These are phyloP conservation scores for Beauveria scarabaeidicola DNA, from an alignment of 2,329 filamentous ascomycete genomes.

Conservation along the genomic window DNA sequence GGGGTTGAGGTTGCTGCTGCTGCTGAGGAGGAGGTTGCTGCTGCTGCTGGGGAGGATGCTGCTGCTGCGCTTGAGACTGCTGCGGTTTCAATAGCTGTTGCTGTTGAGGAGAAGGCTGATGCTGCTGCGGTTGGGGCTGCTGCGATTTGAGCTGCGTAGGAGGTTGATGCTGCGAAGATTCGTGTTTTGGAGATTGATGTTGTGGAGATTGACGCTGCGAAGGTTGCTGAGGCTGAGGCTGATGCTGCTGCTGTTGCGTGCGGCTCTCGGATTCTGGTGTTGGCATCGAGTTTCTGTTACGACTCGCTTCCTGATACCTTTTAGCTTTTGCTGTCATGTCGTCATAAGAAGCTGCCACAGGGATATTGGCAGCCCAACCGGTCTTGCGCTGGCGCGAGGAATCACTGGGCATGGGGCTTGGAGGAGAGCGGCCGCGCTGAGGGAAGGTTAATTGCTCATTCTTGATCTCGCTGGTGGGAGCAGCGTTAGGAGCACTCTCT, in stretches of 20 bases:
- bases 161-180: not conserved
- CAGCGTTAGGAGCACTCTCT: not conserved
- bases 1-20: not conserved
- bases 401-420: slow-evolving; percentile 12
- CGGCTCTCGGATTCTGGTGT: slow-evolving; percentile 1
- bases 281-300: slow-evolving; percentile 3
- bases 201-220: not conserved
- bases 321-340: not conserved
- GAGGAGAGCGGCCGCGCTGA: slow-evolving; percentile 12
- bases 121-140: not conserved
- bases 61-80: not conserved
- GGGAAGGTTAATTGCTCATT: slow-evolving; percentile 10
- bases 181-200: not conserved
- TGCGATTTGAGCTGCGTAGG: not conserved
- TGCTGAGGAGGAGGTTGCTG: not conserved
- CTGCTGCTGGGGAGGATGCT: not conserved
- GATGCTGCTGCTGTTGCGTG: not conserved
- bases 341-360: not conserved
- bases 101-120: not conserved
- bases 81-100: not conserved
- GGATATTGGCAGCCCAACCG: not conserved
- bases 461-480: not conserved
- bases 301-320: not conserved
- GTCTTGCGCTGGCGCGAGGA: slow-evolving; percentile 2
- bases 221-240: not conserved